Base-by-base conservation (phyloP, 192 early-diverging fungal genomes). In the Dissophora globulifera region DNA sequence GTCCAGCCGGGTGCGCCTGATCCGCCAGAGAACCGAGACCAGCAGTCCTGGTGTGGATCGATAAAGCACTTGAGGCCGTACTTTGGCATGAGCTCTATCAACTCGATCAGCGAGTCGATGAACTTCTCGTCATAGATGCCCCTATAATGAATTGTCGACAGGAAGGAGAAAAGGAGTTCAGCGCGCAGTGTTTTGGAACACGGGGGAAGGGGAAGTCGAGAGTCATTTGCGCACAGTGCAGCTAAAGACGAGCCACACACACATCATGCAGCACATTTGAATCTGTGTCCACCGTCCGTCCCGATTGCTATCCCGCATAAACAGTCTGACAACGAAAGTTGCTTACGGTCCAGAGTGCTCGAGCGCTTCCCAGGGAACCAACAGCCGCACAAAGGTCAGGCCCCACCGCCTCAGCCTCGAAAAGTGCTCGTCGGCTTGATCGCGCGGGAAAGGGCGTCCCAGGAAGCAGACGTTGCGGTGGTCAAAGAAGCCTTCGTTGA, bases 11-110 rank as follows among this genome's bases (percentile, higher is more conserved):
- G 93, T 33, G 93, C 93, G 23, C 93, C 92, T 17, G 87, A 90
- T 29, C 93, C 93, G 8, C 93, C 92, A 13, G 89, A 90, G 64
- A 88, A 94, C 20, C 89, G 69, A 23, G 88, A 89, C 87, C 89
- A 90, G 50, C 89, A 91, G 71, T 95, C 94, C 62, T 95, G 94
- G 79, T 95, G 94, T 6, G 94, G 94, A 84, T 95, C 91, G 48
- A 95, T 92, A 30, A 95, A 92, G 65, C 91, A 92, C 64, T 91
- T 87, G 54, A 95, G 86, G 4, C 92, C 94, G 81, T 91, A 91
- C 47, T 85, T 69, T 51, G 84, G 81, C 75, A 92, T 90, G 31
- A 86, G 72, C 35, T 80, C 78, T 30, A 94, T 84, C 9, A 95
- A 49, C 31, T 79, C 60, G 13, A 89, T 72, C 48, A 94, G 59